phyloP scores from a whole-genome alignment of 495 filamentous ascomycete species.

The Friedmanniomyces simplex region DNA sequence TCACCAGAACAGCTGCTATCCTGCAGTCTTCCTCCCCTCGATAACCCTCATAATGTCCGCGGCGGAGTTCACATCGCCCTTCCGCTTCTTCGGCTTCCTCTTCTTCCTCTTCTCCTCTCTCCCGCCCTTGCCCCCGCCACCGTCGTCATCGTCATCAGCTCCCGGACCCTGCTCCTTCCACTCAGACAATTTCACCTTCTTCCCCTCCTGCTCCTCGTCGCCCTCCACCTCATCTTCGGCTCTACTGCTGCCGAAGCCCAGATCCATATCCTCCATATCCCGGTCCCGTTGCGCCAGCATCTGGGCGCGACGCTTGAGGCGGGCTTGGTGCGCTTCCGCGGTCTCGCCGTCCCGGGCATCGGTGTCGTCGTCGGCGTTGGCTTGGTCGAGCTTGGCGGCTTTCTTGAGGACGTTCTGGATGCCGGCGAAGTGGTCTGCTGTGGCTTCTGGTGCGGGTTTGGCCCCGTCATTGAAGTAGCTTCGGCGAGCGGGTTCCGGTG shows the following conservation, averaged over 20 bases:
- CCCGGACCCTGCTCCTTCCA: conserved; percentile 40
- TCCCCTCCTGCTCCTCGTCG: conserved; percentile 38
- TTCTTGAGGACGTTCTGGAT: conserved; percentile 73
- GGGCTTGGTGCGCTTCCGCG: conserved; percentile 40
- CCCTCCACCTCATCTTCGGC: conserved; percentile 77
- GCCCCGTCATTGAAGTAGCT: conserved; percentile 53
- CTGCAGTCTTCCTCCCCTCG: conserved; percentile 50
- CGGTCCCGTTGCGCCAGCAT: conserved; percentile 68
- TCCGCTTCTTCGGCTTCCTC: conserved; percentile 73
- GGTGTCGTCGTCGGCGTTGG: conserved; percentile 30
- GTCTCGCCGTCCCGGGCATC: conserved; percentile 35
- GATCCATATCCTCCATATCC: conserved; percentile 85
- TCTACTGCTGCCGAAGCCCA: conserved; percentile 82
- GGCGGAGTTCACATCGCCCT: conserved; percentile 72
- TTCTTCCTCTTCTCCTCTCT: conserved; percentile 69
- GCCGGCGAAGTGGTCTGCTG: conserved; percentile 50
- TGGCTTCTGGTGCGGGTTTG: conserved; percentile 14
- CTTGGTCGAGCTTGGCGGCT: conserved; percentile 61
- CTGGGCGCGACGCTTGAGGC: conserved; percentile 48
- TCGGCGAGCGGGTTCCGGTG: conserved; percentile 27
- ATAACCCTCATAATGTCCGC: conserved; percentile 72
- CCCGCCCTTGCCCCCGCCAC: conserved; percentile 37
- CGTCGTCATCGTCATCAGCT: conserved; percentile 41
- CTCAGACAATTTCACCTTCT: conserved; percentile 53
- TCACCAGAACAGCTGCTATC: no score